Evolutionary conservation across 2,329 filamentous ascomycete species (phyloP), one percentile per base, ranked within the genome.

Genomic region (Penicillium thymicola): DNA sequence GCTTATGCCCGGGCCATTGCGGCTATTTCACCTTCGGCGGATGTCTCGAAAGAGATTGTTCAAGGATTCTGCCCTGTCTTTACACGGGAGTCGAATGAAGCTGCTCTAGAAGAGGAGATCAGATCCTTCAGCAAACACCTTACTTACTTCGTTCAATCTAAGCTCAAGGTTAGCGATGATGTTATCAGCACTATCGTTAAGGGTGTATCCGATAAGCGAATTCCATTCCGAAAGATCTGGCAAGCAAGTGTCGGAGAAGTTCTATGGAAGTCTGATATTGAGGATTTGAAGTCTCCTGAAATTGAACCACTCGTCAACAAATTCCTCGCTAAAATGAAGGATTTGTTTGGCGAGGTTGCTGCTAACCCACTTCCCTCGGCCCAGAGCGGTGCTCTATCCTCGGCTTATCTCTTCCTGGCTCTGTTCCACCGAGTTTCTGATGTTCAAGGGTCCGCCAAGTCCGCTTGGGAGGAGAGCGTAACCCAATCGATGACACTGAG

Each of bases 71-170:
- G 88, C 7, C 75, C 85, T 18, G 79, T 91, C 14, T 86, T 89
- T 18, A 76, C 83, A 7, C 96, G 97, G 69, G 94, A 99, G 75
- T 87, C 92, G 8, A 97, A 95, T 66, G 94, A 99, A 72, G 78
- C 82, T 36, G 92, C 92, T 41, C 78, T 96, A 27, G 81, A 84
- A 41, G 86, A 89, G 10, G 91, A 96, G 72, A 85, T 92, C 7
- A 81, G 81, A 34, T 83, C 89, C 5, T 80, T 97, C 54, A 82
- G 85, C 51, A 82, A 83, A 58, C 88, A 89, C 65, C 76, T 88
- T 34, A 76, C 78, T 11, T 84, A 82, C 67, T 79, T 89, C 37
- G 70, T 97, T 16, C 74, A 81, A n/a, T 79, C 84, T 28, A 82
- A 79, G 25, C 73, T 80, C 1, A 80, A 86, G 36, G 70, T 92